Evolutionary conservation across 768 basidiomycete genomes (phyloP), one percentile per base, ranked within the genome.

Genomic region (Tricholoma hemisulphureum): DNA sequence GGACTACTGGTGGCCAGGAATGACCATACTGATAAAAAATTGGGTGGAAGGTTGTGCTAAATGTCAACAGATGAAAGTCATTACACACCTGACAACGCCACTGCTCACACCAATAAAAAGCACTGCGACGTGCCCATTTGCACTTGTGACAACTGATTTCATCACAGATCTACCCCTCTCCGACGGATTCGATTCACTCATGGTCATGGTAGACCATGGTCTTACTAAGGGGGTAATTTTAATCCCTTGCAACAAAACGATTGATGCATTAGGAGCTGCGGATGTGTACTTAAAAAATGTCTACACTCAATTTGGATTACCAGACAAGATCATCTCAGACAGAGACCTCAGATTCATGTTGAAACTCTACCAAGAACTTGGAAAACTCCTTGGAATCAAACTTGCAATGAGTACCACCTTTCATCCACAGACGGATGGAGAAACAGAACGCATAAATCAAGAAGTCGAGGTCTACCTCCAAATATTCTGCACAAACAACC

Each of bases 321-420:
- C 52, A 0, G 20, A 57, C 6, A 49, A 52, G 21, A 7, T 65
- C 35, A 62, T 67, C 10, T 61, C 59, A 5, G 63, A 69, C 23
- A 0, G 61, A 41, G 67, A 59, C 6, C 63, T 64, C 1, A 51
- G 60, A 54, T 67, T 69, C 18, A 53, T 58, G 0, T 26, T 64
- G 2, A 14, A 48, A 37, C 20, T 32, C 1, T 60, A 61, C 31
- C 26, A 54, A 59, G 64, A 65, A 60, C 32, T 64, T 14, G n/a
- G 61, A 6, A 37, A 28, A 31, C 35, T 57, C 3, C 28, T 67
- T 2, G 52, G 49, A 20, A 59, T 67, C 24, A 50, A 61, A 24
- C 52, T 43, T 5, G 18, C 21, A 1, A 53, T 53, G 6, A 43
- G 53, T 16, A 54, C 53, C 13, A 43, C 55, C 8, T 56, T 31